These are phyloP conservation scores for Ustilago bromivora DNA, from an alignment of 1,284 basidiomycete species.

Conservation along the genomic window DNA sequence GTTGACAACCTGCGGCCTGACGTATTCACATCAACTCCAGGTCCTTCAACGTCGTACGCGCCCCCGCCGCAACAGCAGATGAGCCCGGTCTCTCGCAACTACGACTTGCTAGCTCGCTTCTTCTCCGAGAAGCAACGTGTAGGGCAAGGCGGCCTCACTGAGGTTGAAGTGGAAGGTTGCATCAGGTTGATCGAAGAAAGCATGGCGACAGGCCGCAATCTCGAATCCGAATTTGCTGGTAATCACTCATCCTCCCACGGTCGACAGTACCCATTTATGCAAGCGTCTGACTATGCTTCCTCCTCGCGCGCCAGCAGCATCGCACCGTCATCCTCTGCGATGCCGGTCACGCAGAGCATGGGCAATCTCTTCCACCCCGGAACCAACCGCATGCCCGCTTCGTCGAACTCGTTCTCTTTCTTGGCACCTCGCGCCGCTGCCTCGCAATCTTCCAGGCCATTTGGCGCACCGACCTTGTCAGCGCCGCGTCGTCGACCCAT, in stretches of 20 bases:
- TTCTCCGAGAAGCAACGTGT: constrained; percentile 57
- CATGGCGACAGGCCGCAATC: constrained; percentile 43
- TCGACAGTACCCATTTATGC: constrained; percentile 10
- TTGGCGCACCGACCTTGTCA: constrained; percentile 15
- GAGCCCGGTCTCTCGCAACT: constrained; percentile 57
- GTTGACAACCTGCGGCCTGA: constrained; percentile 6
- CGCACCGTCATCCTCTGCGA: constrained; percentile 19
- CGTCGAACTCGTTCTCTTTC: constrained; percentile 45
- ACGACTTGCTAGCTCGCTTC: constrained; percentile 58
- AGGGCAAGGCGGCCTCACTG: constrained; percentile 46
- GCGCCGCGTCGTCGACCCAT: constrained; percentile 34
- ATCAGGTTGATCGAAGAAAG: constrained; percentile 57
- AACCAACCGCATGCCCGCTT: constrained; percentile 26
- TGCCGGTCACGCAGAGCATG: constrained; percentile 36
- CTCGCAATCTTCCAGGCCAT: constrained; percentile 2
- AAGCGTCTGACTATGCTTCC: constrained; percentile 13
- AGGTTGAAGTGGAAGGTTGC: constrained; percentile 60
- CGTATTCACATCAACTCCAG: constrained; percentile 10
- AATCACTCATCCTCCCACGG: constrained; percentile 5
- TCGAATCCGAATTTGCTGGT: constrained; percentile 36
- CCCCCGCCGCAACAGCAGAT: constrained; percentile 30
- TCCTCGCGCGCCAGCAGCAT: constrained; percentile 46
- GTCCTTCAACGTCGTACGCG: constrained; percentile 20
- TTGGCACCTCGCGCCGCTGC: constrained; percentile 40
- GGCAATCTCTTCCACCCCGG: constrained; percentile 47